These are phyloP conservation scores for Lentinula boryana DNA, from an alignment of 768 basidiomycete genomes.

Conservation along the genomic window DNA sequence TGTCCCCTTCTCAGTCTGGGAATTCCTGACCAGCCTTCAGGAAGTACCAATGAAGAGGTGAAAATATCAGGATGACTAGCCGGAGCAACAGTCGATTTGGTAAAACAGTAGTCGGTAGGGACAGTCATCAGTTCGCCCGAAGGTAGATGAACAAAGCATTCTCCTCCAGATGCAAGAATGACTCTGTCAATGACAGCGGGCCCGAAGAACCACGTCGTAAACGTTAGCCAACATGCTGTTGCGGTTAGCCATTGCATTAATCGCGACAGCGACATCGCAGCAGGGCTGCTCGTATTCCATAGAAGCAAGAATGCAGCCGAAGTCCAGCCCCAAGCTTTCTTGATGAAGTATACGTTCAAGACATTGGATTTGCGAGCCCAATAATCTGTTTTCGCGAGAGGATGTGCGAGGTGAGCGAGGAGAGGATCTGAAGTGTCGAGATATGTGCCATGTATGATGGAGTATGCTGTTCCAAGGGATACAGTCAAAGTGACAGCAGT, in stretches of 20 bases:
- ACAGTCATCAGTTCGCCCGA: constrained; percentile 46
- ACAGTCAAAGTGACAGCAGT: constrained; percentile 39
- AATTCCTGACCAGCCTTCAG: constrained; percentile 35
- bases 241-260: constrained; percentile 50
- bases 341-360: constrained; percentile 85
- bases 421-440: constrained; percentile 83
- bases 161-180: constrained; percentile 60
- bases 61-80: constrained; percentile 63
- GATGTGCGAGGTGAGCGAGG: constrained; percentile 64
- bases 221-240: constrained; percentile 64
- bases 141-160: constrained; percentile 66
- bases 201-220: constrained; percentile 87
- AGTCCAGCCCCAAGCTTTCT: constrained; percentile 91
- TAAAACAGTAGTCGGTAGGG: constrained; percentile 52
- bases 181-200: constrained; percentile 70
- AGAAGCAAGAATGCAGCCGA: constrained; percentile 52
- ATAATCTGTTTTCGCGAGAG: constrained; percentile 53
- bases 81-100: constrained; percentile 45
- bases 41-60: constrained; percentile 28
- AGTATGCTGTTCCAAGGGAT: constrained; percentile 59
- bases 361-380: constrained; percentile 79
- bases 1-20: constrained; percentile 78
- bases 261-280: constrained; percentile 33
- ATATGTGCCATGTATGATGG: constrained; percentile 57
- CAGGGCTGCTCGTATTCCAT: constrained; percentile 51